Evolutionary conservation across 1,284 basidiomycete genomes (phyloP).

Genomic region (Ustilago loliicola): DNA sequence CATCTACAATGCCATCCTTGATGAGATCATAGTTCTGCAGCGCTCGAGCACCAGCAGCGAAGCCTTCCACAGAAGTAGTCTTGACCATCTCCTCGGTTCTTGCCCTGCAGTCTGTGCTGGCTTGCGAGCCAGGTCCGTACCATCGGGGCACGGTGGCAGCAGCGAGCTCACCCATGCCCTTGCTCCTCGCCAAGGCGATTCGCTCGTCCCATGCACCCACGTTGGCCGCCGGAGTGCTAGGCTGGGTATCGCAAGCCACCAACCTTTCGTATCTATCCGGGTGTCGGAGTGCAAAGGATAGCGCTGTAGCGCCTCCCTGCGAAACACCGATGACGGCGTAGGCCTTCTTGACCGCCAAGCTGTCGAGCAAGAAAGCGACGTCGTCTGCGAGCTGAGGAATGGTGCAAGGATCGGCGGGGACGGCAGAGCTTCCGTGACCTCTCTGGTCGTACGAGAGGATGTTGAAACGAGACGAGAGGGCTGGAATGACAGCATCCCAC

Average conservation of each 20-base stretch:
- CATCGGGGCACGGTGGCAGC: slow-evolving; percentile 71
- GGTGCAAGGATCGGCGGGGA: slow-evolving; percentile 69
- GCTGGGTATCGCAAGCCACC: slow-evolving; percentile 72
- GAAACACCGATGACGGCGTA: slow-evolving; percentile 72
- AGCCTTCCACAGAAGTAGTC: slow-evolving; percentile 70
- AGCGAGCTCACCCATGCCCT: slow-evolving; percentile 69
- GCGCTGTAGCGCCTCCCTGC: slow-evolving; percentile 72
- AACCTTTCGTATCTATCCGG: slow-evolving; percentile 65
- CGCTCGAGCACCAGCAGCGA: slow-evolving; percentile 70
- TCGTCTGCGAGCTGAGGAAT: slow-evolving; percentile 71
- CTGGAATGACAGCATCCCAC: slow-evolving; percentile 71
- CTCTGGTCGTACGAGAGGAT: slow-evolving; percentile 72
- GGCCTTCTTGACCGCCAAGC: slow-evolving; percentile 64
- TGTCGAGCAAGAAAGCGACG: slow-evolving; percentile 69
- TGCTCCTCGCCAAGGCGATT: slow-evolving; percentile 67
- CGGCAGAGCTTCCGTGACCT: slow-evolving; percentile 70
- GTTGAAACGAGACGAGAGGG: slow-evolving; percentile 70
- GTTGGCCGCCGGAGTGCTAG: slow-evolving; percentile 71
- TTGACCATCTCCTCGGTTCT: slow-evolving; percentile 63
- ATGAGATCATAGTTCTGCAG: slow-evolving; percentile 72
- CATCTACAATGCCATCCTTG: slow-evolving; percentile 64
- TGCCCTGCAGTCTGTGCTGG: slow-evolving; percentile 53
- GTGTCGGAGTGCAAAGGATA: slow-evolving; percentile 71
- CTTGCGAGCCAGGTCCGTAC: slow-evolving; percentile 68
- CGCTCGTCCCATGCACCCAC: slow-evolving; percentile 72